Base-by-base conservation (phyloP, 352 stramenopile genomes). In the Phytophthora pluvialis region DNA sequence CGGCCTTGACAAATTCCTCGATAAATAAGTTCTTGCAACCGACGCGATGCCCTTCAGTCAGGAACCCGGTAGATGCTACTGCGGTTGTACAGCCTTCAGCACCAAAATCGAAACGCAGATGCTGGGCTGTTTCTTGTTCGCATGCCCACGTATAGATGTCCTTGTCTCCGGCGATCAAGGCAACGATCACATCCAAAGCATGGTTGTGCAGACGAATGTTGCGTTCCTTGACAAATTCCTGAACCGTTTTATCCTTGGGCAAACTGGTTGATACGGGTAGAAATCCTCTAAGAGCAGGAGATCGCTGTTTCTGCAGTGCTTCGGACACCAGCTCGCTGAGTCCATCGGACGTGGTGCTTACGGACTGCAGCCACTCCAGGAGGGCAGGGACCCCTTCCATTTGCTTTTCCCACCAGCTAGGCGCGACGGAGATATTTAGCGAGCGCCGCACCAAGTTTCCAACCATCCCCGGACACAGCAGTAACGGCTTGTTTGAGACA, bases 21-120 rank as follows among this genome's bases (percentile, higher is more conserved):
- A 91, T 88, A 80, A 91, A 90, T 72, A 89, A 28, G 66, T 93
- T 93, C 35, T 85, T 74, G 50, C 76, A 86, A 8, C 50, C 60
- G 36, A 78, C 72, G 12, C 57, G 43, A 29, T 73, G 74, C 39
- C 66, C 76, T 60, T 75, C 63, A 46, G 63, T 61, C 35, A 80
- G 52, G 16, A 81, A 70, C 11, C 50, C 51, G 8, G 47, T 31
- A 33, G 57, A 60, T 33, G 44, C 40, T 38, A 70, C 56, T 33
- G 44, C 46, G 26, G 39, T 60, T 51, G 58, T 62, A 42, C 15
- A 11, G 6, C 40, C 43, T 68, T 76, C 67, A 46, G 32, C 44
- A 31, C 54, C 49, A 33, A 84, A 86, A 56, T 62, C 53, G 32
- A 81, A 81, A 35, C 74, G 61, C 46, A 71, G 54, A 42, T 48